Evolutionary conservation across 495 filamentous ascomycete species (phyloP).

Genomic region (Aspergillus kassunensis): DNA sequence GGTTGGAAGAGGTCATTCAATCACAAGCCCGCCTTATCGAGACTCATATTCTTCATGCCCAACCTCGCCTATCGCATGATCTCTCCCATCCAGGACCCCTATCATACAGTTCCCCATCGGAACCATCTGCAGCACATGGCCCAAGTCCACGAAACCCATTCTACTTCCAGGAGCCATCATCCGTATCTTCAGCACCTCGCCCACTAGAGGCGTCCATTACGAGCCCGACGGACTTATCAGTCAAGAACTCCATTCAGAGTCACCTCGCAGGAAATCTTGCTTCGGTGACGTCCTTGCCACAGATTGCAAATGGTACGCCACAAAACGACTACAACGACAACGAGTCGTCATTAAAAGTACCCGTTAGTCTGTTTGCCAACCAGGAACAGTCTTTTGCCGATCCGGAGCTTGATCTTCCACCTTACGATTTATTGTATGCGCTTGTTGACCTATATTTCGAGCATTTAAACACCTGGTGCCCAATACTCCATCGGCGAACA

Average conservation of each 20-base stretch:
- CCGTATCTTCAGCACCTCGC: conserved; percentile 23
- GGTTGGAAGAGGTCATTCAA: conserved; percentile 46
- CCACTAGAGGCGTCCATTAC: conserved; percentile 32
- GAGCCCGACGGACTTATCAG: conserved; percentile 36
- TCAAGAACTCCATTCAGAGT: conserved; percentile 25
- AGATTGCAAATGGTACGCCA: conserved; percentile 16
- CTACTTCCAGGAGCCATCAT: conserved; percentile 37
- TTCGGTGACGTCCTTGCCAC: conserved; percentile 23
- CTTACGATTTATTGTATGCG: conserved; percentile 77
- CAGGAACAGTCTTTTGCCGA: conserved; percentile 42
- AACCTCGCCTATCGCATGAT: conserved; percentile 23
- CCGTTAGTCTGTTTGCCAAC: conserved; percentile 39
- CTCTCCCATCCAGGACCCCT: conserved; percentile 25
- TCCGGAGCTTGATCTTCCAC: conserved; percentile 74
- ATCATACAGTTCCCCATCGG: conserved; percentile 42
- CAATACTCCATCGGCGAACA: conserved; percentile 75
- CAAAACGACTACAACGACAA: conserved; percentile 40
- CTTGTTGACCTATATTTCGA: conserved; percentile 86
- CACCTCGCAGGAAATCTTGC: conserved; percentile 22
- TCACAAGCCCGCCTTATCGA: conserved; percentile 46
- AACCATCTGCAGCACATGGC: conserved; percentile 35
- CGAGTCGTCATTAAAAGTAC: conserved; percentile 43
- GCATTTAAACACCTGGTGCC: conserved; percentile 87
- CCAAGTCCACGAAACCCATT: conserved; percentile 34
- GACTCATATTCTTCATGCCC: conserved; percentile 43